phyloP scores from a whole-genome alignment of 2,329 filamentous ascomycete species.

The Aspergillus calidoustus region DNA sequence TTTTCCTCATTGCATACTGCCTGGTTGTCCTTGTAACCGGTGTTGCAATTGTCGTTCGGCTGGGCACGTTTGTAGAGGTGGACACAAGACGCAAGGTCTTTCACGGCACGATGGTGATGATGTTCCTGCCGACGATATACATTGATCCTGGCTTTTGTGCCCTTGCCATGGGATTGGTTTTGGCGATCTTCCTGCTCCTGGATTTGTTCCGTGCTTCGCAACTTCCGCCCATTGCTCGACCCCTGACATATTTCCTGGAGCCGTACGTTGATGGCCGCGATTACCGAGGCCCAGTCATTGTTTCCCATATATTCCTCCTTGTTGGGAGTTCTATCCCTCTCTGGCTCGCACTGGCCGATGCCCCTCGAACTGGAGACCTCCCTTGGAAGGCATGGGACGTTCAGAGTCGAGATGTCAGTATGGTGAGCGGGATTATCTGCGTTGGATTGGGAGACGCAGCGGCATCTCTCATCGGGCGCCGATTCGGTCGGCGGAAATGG shows the following conservation, averaged over 20 bases:
- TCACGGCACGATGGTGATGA: conserved; percentile 96
- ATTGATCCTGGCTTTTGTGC: conserved; percentile 84
- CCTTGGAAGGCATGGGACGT: conserved; percentile 77
- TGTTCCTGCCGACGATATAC: conserved; percentile 86
- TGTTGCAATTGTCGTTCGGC: conserved; percentile 72
- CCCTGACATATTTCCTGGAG: conserved; percentile 82
- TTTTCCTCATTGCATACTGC: conserved; percentile 77
- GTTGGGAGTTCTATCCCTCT: conserved; percentile 94
- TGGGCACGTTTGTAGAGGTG: conserved; percentile 81
- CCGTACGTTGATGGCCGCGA: conserved; percentile 96
- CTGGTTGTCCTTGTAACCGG: conserved; percentile 70
- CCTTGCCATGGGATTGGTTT: conserved; percentile 76
- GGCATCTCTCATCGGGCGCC: conserved; percentile 83
- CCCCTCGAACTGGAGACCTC: conserved; percentile 60
- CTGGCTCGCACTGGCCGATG: conserved; percentile 80
- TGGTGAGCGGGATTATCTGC: conserved; percentile 91
- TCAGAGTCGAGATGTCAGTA: conserved; percentile 73
- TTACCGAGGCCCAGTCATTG: conserved; percentile 88
- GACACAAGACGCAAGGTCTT: conserved; percentile 97
- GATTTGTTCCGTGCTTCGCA: conserved; percentile 90
- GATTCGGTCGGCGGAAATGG: conserved; percentile 89
- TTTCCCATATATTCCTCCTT: conserved; percentile 93
- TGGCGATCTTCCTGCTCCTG: conserved; percentile 84
- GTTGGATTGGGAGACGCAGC: conserved; percentile 95
- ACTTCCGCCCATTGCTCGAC: conserved; percentile 84